phyloP scores from a whole-genome alignment of 2,329 filamentous ascomycete genomes.

The Claviceps humidiphila region DNA sequence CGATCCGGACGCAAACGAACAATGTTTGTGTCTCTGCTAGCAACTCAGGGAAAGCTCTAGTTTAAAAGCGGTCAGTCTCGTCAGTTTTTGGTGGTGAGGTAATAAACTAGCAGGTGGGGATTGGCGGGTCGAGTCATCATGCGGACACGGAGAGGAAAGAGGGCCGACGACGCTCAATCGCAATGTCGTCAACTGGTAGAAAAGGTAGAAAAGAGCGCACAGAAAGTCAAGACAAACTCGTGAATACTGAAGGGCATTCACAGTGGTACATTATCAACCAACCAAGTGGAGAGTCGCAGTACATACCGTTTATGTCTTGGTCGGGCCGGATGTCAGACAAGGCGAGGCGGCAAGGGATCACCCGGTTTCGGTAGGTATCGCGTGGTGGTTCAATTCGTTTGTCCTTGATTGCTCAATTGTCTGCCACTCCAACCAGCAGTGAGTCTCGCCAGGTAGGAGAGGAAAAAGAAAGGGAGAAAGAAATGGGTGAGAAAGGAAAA shows the following conservation, averaged over 20 bases:
- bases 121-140: not conserved
- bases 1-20: not conserved
- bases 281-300: not conserved
- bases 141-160: not conserved
- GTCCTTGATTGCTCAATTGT: not conserved
- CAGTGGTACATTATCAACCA: not conserved
- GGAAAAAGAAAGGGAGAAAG: not conserved
- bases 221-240: not conserved
- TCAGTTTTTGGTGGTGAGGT: not conserved
- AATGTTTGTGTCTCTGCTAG: not conserved
- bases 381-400: not conserved
- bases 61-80: conserved; percentile 1
- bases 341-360: not conserved
- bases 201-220: not conserved
- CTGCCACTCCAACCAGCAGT: not conserved
- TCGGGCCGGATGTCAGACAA: not conserved
- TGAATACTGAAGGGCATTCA: too few relatives aligned
- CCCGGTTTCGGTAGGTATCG: not conserved
- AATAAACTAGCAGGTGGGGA: not conserved
- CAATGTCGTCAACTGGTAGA: not conserved
- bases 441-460: not conserved
- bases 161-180: not conserved
- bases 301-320: not conserved
- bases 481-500: not conserved
- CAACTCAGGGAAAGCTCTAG: not conserved